Evolutionary conservation across 2,329 filamentous ascomycete species (phyloP).

Genomic region (Bisporella sp.): DNA sequence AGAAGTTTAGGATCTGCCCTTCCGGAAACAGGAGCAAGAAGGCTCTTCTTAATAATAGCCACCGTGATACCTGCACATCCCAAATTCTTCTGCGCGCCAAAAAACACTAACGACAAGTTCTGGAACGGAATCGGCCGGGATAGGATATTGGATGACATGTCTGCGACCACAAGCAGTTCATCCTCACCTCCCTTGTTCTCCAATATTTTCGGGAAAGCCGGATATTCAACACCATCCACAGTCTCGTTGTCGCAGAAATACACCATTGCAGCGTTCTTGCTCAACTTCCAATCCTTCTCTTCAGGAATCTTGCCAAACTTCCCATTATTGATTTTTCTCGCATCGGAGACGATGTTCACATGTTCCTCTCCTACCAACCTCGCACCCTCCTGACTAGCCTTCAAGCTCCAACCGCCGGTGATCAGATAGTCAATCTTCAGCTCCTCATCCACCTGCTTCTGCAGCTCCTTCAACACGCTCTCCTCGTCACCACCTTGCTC

Average conservation of each 20-base stretch:
- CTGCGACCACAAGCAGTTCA: conserved; percentile 73
- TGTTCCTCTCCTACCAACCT: conserved; percentile 70
- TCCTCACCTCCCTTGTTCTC: conserved; percentile 49
- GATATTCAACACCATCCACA: conserved; percentile 89
- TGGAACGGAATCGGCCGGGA: conserved; percentile 68
- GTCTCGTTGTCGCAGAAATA: conserved; percentile 93
- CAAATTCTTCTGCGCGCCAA: conserved; percentile 92
- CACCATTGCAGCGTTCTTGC: conserved; percentile 62
- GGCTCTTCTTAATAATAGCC: conserved; percentile 72
- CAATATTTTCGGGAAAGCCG: conserved; percentile 59
- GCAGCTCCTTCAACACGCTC: conserved; percentile 49
- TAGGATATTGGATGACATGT: conserved; percentile 94
- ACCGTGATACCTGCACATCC: conserved; percentile 82
- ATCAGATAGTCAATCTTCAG: conserved; percentile 82
- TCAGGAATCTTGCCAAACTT: conserved; percentile 83
- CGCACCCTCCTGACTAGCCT: conserved; percentile 77
- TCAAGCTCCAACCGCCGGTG: conserved; percentile 85
- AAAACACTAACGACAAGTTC: conserved; percentile 82
- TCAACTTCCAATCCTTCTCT: conserved; percentile 70
- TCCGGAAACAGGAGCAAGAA: conserved; percentile 61
- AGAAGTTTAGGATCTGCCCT: conserved; percentile 56
- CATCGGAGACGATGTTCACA: conserved; percentile 74
- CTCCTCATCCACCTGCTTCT: conserved; percentile 58
- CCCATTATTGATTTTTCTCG: conserved; percentile 57
- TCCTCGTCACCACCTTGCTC: conserved; percentile 45